A percentile compares a stretch with the other conserved stretches of the same genome.
Conservation (phyloP, 345 rosid genomes). For the Orychophragmus violaceus region DNA sequence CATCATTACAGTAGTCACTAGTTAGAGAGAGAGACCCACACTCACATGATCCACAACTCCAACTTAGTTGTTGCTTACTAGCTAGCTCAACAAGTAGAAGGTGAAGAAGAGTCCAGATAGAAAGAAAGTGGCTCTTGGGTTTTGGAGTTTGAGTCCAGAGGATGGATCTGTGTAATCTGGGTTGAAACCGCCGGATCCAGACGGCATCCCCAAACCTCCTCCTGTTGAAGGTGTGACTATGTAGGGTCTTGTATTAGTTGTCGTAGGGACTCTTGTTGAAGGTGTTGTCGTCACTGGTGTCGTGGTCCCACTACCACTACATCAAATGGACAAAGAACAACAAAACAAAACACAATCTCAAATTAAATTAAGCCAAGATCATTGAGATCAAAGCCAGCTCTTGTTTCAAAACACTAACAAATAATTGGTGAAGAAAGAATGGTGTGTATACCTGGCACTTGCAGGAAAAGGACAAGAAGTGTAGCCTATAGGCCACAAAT, state of each 20-base stretch:
- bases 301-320: slow-evolving; percentile 27
- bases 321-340: neutral
- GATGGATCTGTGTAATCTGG: slow-evolving; percentile 33
- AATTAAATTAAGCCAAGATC: neutral
- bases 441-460: slow-evolving; percentile 24
- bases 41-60: slow-evolving; percentile 15
- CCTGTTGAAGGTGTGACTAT: slow-evolving; percentile 22
- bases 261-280: slow-evolving; percentile 31
- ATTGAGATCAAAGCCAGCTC: neutral
- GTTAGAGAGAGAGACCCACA: slow-evolving; percentile 20
- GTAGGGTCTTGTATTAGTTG: slow-evolving; percentile 34
- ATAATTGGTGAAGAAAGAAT: neutral
- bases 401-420: neutral
- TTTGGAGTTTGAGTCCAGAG: slow-evolving; percentile 23
- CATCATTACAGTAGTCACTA: slow-evolving; percentile 8
- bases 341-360: neutral
- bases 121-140: neutral
- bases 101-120: neutral
- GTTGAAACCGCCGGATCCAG: slow-evolving; percentile 27
- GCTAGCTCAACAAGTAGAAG: slow-evolving; percentile 9
- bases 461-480: slow-evolving; percentile 29
- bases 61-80: slow-evolving; percentile 1
- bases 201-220: slow-evolving; percentile 25
- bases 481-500: slow-evolving; percentile 29
- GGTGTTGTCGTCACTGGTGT: slow-evolving; percentile 36